Percentiles rank a stretch among this genome's conserved stretches.
Evolutionary conservation across 345 rosid species (phyloP).

Genomic region (Firmiana major): DNA sequence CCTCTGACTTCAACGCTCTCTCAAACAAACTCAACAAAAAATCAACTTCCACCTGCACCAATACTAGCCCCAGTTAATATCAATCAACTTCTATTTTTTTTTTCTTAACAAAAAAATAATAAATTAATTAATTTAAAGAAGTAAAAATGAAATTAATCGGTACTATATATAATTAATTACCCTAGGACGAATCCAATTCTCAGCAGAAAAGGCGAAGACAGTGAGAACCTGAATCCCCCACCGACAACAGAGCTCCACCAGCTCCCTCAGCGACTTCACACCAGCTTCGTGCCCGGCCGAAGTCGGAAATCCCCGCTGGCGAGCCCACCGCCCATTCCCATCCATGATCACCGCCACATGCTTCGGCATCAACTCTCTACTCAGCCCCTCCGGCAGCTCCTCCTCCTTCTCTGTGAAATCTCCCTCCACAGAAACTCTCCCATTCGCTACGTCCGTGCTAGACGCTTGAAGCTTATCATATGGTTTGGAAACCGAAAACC

Average conservation of each 20-base stretch:
- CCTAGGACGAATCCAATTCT: constrained; percentile 77
- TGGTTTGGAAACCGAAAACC: background rate
- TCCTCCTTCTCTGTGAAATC: constrained; percentile 9
- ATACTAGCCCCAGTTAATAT: background rate
- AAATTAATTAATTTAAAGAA: background rate
- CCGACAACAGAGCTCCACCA: constrained; percentile 41
- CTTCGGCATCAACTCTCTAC: constrained; percentile 52
- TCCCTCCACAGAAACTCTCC: background rate
- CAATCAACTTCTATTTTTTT: too few relatives aligned
- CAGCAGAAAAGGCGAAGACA: constrained; percentile 77
- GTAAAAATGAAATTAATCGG: background rate
- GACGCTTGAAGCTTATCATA: background rate
- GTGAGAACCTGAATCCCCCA: constrained; percentile 77
- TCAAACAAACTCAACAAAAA: constrained; percentile 66
- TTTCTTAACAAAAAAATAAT: too few relatives aligned
- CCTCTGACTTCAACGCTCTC: constrained; percentile 39
- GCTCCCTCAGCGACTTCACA: constrained; percentile 47
- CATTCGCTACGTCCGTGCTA: background rate
- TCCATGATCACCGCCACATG: constrained; percentile 89
- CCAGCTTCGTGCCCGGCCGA: constrained; percentile 70
- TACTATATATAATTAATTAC: constrained; percentile 17
- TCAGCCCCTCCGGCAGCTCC: constrained; percentile 46
- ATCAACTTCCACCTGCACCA: constrained; percentile 59
- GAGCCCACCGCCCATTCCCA: constrained; percentile 77
- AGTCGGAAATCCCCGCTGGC: constrained; percentile 43